A percentile compares a stretch with the other conserved stretches of the same genome.
Conservation (phyloP, 2,329 filamentous ascomycete species). For the Aspergillus tubingensis region DNA sequence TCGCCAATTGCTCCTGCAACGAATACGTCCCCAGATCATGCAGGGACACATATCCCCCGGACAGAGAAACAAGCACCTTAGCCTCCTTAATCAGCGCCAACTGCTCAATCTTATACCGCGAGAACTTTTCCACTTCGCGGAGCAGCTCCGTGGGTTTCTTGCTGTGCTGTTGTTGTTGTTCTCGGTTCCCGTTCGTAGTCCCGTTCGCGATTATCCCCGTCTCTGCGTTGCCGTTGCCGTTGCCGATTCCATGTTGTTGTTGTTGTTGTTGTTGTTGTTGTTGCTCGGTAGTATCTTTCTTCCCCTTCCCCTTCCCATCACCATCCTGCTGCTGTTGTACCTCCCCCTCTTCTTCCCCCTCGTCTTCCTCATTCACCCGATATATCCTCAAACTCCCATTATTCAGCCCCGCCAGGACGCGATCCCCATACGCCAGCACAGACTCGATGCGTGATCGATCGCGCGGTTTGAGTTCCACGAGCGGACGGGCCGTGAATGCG, state of each 20-base stretch:
- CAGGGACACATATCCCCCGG: slow-evolving; percentile 84
- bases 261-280: too few relatives aligned
- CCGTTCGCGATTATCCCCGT: neutral
- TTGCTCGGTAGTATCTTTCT: neutral
- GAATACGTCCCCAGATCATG: slow-evolving; percentile 86
- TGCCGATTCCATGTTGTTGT: too few relatives aligned
- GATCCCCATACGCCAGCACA: slow-evolving; percentile 88
- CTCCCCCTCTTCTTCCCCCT: slow-evolving; percentile 33
- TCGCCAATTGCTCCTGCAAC: slow-evolving; percentile 74
- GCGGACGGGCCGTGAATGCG: slow-evolving; percentile 92
- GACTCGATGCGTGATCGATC: slow-evolving; percentile 98
- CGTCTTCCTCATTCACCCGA: slow-evolving; percentile 71
- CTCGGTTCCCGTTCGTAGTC: slow-evolving; percentile 4
- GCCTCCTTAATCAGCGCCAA: slow-evolving; percentile 95
- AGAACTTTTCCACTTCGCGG: slow-evolving; percentile 93
- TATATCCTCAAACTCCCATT: slow-evolving; percentile 88
- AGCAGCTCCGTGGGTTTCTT: slow-evolving; percentile 74
- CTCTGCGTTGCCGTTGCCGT: neutral
- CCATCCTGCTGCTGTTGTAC: neutral
- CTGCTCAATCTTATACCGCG: slow-evolving; percentile 84
- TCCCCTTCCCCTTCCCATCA: neutral
- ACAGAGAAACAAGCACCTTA: slow-evolving; percentile 84
- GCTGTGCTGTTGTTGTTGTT: slow-evolving; percentile 20
- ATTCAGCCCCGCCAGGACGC: slow-evolving; percentile 87
- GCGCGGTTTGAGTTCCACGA: slow-evolving; percentile 92